These are phyloP conservation scores for Magnusiomyces paraingens DNA, from an alignment of 1,139 yeast genomes.

Conservation along the genomic window DNA sequence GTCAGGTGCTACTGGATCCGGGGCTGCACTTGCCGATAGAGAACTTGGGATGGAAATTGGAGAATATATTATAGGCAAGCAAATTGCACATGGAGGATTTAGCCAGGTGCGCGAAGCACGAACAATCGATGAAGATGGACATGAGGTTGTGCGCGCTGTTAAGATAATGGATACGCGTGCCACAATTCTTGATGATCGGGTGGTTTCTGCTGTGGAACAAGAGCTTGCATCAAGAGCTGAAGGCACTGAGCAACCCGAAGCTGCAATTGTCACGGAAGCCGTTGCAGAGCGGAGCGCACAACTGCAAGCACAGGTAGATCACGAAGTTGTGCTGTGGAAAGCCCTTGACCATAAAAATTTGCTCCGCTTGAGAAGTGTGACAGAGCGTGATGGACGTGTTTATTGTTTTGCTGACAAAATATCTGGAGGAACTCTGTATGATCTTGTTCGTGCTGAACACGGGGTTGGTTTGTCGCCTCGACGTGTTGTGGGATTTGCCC, in stretches of 20 bases:
- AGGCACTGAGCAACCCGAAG: not conserved
- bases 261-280: not conserved
- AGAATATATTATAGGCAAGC: slow-evolving; percentile 47
- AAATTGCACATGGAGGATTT: slow-evolving; percentile 92
- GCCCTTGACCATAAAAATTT: slow-evolving; percentile 58
- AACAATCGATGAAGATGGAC: slow-evolving; percentile 36
- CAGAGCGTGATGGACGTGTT: slow-evolving; percentile 54
- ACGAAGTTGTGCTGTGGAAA: slow-evolving; percentile 74
- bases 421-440: slow-evolving; percentile 80
- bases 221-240: not conserved
- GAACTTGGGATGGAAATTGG: slow-evolving; percentile 47
- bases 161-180: slow-evolving; percentile 53
- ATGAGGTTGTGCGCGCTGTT: slow-evolving; percentile 50
- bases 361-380: slow-evolving; percentile 53
- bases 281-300: not conserved
- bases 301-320: slow-evolving; percentile 42
- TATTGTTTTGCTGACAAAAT: slow-evolving; percentile 69
- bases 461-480: slow-evolving; percentile 16
- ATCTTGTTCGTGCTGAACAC: slow-evolving; percentile 49
- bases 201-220: slow-evolving; percentile 8
- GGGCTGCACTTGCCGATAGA: slow-evolving; percentile 26
- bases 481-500: slow-evolving; percentile 35
- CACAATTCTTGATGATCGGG: not conserved
- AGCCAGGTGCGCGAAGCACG: slow-evolving; percentile 78
- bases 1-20: not conserved